These are phyloP conservation scores for Cunninghamia lanceolata DNA, from an alignment of 75 land plant genomes.

Conservation along the genomic window DNA sequence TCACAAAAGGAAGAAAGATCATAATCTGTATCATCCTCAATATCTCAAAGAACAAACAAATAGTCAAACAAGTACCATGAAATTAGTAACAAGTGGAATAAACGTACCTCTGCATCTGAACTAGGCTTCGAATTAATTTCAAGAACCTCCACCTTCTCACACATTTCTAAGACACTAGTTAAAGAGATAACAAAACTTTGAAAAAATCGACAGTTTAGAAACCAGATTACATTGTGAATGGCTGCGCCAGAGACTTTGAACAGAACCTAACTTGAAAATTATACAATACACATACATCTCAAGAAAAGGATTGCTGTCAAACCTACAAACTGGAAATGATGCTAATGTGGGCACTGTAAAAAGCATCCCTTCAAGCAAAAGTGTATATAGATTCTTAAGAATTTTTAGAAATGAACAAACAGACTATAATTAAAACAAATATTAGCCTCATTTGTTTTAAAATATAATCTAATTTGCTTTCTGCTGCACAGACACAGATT, in stretches of 20 bases:
- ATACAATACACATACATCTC: neutral
- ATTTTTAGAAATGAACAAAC: neutral
- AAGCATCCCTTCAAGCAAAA: neutral
- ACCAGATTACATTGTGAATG: neutral
- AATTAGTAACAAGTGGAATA: neutral
- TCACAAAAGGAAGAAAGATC: neutral
- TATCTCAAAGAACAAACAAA: neutral
- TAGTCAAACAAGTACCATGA: neutral
- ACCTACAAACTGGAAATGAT: neutral
- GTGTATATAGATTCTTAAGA: neutral
- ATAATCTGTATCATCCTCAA: neutral
- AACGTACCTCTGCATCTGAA: neutral
- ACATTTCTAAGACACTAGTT: neutral
- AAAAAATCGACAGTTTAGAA: neutral
- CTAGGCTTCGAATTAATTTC: neutral
- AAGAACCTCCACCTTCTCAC: conserved; percentile 1
- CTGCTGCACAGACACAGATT: neutral
- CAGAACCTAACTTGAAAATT: neutral
- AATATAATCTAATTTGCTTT: neutral
- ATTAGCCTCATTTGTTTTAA: neutral
- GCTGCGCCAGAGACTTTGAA: neutral
- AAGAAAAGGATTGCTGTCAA: neutral
- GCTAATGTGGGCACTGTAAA: neutral
- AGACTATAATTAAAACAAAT: neutral
- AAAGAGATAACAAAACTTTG: neutral